phyloP scores from a whole-genome alignment of 176 grass and related monocot genomes.

The Rhynchospora pubera region DNA sequence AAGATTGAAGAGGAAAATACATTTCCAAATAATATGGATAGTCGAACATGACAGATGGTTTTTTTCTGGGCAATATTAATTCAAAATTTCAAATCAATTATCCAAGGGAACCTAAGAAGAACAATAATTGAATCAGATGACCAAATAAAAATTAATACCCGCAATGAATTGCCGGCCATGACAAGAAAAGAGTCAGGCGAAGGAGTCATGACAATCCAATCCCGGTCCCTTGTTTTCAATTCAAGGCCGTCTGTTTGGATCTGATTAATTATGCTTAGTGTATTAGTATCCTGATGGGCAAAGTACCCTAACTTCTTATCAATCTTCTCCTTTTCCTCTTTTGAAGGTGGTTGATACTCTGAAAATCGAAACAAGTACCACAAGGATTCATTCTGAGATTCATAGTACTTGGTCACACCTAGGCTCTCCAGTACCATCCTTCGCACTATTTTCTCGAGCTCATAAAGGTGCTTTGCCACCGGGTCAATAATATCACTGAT shows the following conservation, averaged over 20 bases:
- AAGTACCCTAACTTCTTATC: conserved; percentile 26
- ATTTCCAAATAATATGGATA: neutral
- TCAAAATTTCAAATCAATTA: neutral
- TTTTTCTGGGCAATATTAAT: neutral
- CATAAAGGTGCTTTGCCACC: neutral
- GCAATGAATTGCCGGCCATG: conserved; percentile 52
- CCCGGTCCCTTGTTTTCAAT: conserved; percentile 42
- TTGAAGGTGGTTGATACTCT: conserved; percentile 40
- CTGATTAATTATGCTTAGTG: conserved; percentile 57
- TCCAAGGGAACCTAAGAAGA: neutral
- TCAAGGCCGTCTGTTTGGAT: conserved; percentile 62
- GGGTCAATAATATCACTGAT: neutral
- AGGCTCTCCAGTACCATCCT: conserved; percentile 65
- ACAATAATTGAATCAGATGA: neutral
- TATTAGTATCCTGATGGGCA: conserved; percentile 45
- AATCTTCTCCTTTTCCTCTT: neutral
- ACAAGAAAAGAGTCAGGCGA: conserved; percentile 51
- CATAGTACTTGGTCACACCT: conserved; percentile 34
- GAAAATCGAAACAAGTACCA: conserved; percentile 43
- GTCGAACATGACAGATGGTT: neutral
- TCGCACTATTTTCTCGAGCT: conserved; percentile 38
- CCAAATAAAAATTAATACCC: conserved; percentile 27
- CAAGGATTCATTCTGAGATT: conserved; percentile 8
- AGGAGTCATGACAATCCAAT: conserved; percentile 38
- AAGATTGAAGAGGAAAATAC: neutral